phyloP scores from a whole-genome alignment of 805 yeast species.

The Cyberlindnera suaveolens region DNA sequence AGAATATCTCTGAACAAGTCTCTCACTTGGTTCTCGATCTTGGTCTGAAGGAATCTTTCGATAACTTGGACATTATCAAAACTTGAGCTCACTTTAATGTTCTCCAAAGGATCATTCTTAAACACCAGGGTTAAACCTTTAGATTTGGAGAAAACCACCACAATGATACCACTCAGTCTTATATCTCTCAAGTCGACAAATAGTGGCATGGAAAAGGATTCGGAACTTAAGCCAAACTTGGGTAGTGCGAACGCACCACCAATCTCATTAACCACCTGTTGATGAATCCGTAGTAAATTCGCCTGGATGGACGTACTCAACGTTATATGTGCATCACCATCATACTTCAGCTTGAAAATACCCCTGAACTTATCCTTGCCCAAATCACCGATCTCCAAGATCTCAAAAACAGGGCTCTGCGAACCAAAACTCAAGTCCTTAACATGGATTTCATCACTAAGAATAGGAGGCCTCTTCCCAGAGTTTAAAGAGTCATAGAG shows the following conservation, averaged over 20 bases:
- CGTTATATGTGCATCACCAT: slow-evolving; percentile 71
- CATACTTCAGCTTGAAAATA: slow-evolving; percentile 69
- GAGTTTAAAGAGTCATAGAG: slow-evolving; percentile 69
- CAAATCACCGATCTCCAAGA: slow-evolving; percentile 76
- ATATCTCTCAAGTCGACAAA: slow-evolving; percentile 70
- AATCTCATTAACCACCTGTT: slow-evolving; percentile 19
- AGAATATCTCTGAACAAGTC: slow-evolving; percentile 78
- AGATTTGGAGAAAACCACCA: slow-evolving; percentile 72
- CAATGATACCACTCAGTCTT: slow-evolving; percentile 71
- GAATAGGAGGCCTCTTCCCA: slow-evolving; percentile 62
- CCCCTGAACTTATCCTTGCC: slow-evolving; percentile 75
- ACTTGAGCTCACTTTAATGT: slow-evolving; percentile 77
- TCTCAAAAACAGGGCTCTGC: slow-evolving; percentile 68
- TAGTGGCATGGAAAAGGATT: slow-evolving; percentile 71
- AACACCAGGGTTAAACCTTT: slow-evolving; percentile 85
- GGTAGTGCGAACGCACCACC: slow-evolving; percentile 57
- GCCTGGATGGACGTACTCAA: slow-evolving; percentile 80
- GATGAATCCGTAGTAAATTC: slow-evolving; percentile 68
- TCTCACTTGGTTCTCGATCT: slow-evolving; percentile 75
- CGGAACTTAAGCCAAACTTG: slow-evolving; percentile 54
- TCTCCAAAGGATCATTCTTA: slow-evolving; percentile 82
- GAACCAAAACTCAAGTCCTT: slow-evolving; percentile 69
- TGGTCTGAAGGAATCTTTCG: slow-evolving; percentile 75
- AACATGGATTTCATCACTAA: slow-evolving; percentile 63
- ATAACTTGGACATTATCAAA: slow-evolving; percentile 80